These are phyloP conservation scores for Vitis rotundifolia DNA, from an alignment of 164 flowering plant genomes.

Conservation along the genomic window DNA sequence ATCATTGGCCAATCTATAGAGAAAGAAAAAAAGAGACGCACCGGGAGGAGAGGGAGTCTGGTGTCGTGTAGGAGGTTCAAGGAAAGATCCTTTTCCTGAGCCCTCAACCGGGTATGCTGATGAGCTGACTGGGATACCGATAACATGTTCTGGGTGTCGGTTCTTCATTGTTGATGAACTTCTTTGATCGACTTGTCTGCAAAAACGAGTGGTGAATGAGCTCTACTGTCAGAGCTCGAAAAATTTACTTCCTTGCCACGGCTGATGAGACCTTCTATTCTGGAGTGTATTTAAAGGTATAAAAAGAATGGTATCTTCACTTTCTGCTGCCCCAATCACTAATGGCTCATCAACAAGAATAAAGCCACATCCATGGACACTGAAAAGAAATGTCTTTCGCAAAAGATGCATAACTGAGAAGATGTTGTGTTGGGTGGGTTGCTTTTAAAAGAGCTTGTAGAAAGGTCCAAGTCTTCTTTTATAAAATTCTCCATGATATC, in stretches of 20 bases:
- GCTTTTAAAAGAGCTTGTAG: not conserved
- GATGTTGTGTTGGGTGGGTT: slow-evolving; percentile 8
- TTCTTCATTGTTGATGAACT: slow-evolving; percentile 9
- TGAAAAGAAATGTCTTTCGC: not conserved
- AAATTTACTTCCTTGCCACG: not conserved
- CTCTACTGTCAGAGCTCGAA: not conserved
- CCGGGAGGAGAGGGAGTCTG: not conserved
- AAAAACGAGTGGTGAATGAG: not conserved
- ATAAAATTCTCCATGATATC: not conserved
- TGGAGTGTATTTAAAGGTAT: not conserved
- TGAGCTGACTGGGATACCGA: slow-evolving; percentile 20
- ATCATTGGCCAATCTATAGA: not conserved
- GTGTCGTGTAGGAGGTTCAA: slow-evolving; percentile 2
- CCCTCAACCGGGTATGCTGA: slow-evolving; percentile 10
- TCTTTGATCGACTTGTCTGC: not conserved
- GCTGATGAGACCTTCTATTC: not conserved
- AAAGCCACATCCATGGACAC: slow-evolving; percentile 2
- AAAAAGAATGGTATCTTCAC: not conserved
- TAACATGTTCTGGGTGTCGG: slow-evolving; percentile 14
- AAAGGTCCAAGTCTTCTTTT: slow-evolving; percentile 1
- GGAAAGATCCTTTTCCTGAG: not conserved
- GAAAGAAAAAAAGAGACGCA: not conserved
- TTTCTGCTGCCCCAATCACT: slow-evolving; percentile 1
- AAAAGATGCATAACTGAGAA: not conserved
- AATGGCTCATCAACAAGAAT: slow-evolving; percentile 6